Evolutionary conservation across 2,329 filamentous ascomycete species (phyloP).

Genomic region (Ilyonectria destructans): DNA sequence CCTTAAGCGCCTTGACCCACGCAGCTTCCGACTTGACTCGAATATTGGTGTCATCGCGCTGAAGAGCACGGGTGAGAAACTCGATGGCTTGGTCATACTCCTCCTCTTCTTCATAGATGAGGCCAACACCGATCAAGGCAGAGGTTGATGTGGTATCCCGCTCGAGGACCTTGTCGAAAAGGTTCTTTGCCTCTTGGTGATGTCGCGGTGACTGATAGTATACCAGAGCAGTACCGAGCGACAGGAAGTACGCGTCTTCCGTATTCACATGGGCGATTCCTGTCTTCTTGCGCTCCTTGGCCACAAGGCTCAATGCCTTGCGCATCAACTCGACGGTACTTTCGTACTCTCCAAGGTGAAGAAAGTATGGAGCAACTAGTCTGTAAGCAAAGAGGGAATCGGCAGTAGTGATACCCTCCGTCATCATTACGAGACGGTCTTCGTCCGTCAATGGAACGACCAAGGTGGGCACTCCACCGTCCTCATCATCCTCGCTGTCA

Average conservation of each 20-base stretch:
- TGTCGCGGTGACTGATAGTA: constrained; percentile 92
- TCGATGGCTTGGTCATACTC: constrained; percentile 87
- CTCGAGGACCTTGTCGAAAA: constrained; percentile 87
- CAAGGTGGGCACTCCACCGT: constrained; percentile 68
- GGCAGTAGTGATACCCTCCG: constrained; percentile 77
- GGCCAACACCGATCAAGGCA: constrained; percentile 89
- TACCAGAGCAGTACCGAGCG: constrained; percentile 89
- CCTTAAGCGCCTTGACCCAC: constrained; percentile 91
- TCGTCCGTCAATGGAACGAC: constrained; percentile 78
- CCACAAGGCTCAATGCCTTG: constrained; percentile 77
- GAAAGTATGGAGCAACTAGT: constrained; percentile 86
- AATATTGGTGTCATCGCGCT: constrained; percentile 81
- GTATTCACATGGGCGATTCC: constrained; percentile 80
- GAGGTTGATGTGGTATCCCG: constrained; percentile 83
- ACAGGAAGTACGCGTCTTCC: constrained; percentile 81
- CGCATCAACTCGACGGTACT: constrained; percentile 85
- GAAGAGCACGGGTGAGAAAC: constrained; percentile 83
- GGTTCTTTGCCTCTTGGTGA: constrained; percentile 87
- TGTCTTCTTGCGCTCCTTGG: constrained; percentile 74
- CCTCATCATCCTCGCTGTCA: constrained; percentile 74
- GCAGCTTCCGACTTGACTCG: constrained; percentile 89
- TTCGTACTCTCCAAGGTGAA: constrained; percentile 88
- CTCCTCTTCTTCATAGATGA: constrained; percentile 95
- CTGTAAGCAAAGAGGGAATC: constrained; percentile 88
- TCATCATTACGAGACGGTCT: constrained; percentile 87